Conservation (phyloP, 352 stramenopile species). For the Globisporangium rhizosaccharum region DNA sequence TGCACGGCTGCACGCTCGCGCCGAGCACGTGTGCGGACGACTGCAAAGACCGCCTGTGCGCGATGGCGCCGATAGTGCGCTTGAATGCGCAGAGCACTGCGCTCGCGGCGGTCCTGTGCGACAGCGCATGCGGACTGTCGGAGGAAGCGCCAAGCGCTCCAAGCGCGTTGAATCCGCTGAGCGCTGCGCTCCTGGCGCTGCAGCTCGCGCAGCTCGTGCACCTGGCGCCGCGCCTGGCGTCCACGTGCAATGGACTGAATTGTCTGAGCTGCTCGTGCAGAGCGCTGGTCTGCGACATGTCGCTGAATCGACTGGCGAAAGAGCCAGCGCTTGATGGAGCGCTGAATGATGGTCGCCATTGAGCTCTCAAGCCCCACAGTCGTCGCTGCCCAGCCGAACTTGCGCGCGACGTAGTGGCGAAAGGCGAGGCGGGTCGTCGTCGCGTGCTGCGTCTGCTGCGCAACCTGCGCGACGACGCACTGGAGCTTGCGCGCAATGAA, state of each 20-base stretch:
- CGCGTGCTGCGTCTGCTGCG: conserved; percentile 17
- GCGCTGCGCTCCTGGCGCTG: conserved; percentile 2
- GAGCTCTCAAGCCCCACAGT: conserved; percentile 29
- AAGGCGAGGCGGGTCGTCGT: conserved; percentile 41
- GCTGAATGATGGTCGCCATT: conserved; percentile 40
- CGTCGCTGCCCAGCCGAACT: conserved; percentile 56
- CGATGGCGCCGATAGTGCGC: conserved; percentile 10
- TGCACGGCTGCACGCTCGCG: conserved; percentile 28
- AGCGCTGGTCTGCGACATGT: conserved; percentile 14
- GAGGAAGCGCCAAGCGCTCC: conserved; percentile 24
- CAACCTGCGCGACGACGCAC: conserved; percentile 6
- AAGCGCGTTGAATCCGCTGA: conserved; percentile 27
- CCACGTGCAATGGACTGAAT: conserved; percentile 5
- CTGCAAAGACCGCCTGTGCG: conserved; percentile 20
- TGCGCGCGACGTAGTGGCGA: conserved; percentile 52
- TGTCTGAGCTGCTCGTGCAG: background rate
- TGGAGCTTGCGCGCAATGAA: conserved; percentile 23
- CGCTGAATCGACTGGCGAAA: conserved; percentile 19
- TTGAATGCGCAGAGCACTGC: conserved; percentile 23
- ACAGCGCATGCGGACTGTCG: conserved; percentile 6
- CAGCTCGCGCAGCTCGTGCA: background rate
- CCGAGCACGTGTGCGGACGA: conserved; percentile 18
- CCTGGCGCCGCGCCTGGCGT: conserved; percentile 11
- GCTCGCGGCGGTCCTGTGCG: conserved; percentile 10
- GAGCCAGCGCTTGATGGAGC: conserved; percentile 20